phyloP scores from a whole-genome alignment of 768 basidiomycete species.

The Pisolithus sp. region DNA sequence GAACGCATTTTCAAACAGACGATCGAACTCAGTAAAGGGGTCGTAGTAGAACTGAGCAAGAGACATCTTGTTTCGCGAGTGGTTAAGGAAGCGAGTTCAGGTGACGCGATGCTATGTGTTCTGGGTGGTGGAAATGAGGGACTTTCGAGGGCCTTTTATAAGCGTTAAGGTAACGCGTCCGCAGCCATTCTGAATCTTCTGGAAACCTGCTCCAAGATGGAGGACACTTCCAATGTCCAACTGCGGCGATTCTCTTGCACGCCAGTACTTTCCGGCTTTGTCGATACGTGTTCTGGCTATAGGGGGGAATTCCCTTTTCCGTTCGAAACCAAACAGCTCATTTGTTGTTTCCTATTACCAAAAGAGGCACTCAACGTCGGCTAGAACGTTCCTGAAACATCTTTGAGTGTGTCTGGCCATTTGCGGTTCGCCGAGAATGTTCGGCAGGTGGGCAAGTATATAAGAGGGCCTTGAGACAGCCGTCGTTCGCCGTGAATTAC shows the following conservation, averaged over 20 bases:
- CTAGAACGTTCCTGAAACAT: not conserved
- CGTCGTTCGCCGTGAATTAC: not conserved
- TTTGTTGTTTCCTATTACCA: not conserved
- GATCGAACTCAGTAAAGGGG: constrained; percentile 37
- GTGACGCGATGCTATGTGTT: too few species aligned
- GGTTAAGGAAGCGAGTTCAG: too few species aligned
- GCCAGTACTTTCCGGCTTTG: too few species aligned
- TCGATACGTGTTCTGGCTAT: not conserved
- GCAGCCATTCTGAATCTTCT: too few species aligned
- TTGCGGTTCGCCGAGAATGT: not conserved
- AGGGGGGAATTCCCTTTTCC: not conserved
- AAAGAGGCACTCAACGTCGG: not conserved
- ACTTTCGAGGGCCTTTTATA: too few species aligned
- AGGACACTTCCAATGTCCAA: too few species aligned
- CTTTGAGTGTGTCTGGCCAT: too few species aligned
- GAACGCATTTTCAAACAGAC: constrained; percentile 36
- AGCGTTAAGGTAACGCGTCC: too few species aligned
- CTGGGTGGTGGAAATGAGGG: too few species aligned
- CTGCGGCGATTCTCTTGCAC: too few species aligned
- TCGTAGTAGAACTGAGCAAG: constrained; percentile 28
- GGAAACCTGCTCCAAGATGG: too few species aligned
- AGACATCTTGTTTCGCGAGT: too few species aligned
- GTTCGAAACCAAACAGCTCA: not conserved
- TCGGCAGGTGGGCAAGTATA: not conserved
- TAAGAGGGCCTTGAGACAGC: not conserved